Evolutionary conservation across 2,329 filamentous ascomycete genomes (phyloP).

Genomic region (Calonectria pseudoreteaudii): DNA sequence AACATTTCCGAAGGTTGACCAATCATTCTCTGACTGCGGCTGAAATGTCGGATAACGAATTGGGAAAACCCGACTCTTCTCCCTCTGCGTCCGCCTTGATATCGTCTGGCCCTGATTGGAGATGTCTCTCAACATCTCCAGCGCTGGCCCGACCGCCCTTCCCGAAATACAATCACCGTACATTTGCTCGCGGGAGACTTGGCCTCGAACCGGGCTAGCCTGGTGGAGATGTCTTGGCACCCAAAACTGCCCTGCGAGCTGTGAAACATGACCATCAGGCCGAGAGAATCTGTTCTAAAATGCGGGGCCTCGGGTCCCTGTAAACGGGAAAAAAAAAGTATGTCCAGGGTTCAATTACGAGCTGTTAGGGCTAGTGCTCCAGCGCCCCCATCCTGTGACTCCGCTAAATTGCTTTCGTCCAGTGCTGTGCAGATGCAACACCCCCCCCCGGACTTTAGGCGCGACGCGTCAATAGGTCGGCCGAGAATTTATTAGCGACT

Average conservation of each 20-base stretch:
- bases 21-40: not conserved
- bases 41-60: conserved; percentile 1
- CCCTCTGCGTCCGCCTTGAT: not conserved
- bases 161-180: not conserved
- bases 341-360: conserved; percentile 9
- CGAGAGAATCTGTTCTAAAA: conserved; percentile 6
- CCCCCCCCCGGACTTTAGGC: conserved; percentile 12
- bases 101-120: not conserved
- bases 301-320: conserved; percentile 12
- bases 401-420: conserved; percentile 4
- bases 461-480: conserved; percentile 21
- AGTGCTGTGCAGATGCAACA: not conserved
- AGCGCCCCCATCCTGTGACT: not conserved
- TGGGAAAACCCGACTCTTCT: not conserved
- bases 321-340: conserved; percentile 2
- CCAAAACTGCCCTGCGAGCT: not conserved
- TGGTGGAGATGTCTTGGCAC: not conserved
- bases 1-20: conserved; percentile 6
- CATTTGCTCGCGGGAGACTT: not conserved
- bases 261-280: conserved; percentile 8
- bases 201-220: not conserved
- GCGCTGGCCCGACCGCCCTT: not conserved
- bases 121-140: not conserved
- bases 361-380: conserved; percentile 17
- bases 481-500: conserved; percentile 11